A percentile compares a stretch with the other conserved stretches of the same genome.
These are phyloP conservation scores for Dinochytrium kinnereticum DNA, from an alignment of 371 early-diverging fungal genomes.

Conservation along the genomic window DNA sequence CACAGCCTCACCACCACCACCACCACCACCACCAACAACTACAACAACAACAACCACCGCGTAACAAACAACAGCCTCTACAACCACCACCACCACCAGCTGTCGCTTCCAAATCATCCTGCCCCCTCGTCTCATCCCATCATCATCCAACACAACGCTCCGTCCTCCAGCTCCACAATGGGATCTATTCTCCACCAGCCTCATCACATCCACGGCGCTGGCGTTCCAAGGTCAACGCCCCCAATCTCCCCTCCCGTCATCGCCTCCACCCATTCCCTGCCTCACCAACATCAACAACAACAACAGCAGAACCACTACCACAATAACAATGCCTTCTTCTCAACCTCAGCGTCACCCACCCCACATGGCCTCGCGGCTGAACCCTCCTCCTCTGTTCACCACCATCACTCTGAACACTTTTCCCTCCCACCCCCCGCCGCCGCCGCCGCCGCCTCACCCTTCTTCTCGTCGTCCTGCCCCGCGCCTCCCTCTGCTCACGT, in stretches of 20 bases:
- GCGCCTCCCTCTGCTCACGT: background rate
- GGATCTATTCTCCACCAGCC: background rate
- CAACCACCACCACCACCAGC: background rate
- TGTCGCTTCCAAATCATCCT: background rate
- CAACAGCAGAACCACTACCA: background rate
- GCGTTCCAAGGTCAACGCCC: background rate
- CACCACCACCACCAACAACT: background rate
- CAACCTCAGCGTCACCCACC: background rate
- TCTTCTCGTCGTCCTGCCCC: background rate
- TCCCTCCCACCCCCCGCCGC: background rate
- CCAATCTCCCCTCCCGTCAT: slow-evolving; percentile 3
- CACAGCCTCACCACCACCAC: background rate
- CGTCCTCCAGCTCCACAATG: background rate
- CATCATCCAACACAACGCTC: background rate
- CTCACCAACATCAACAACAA: background rate
- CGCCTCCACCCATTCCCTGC: background rate
- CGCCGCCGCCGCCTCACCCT: background rate
- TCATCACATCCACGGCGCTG: background rate
- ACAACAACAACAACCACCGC: background rate
- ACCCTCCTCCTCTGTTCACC: no score
- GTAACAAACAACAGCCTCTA: background rate
- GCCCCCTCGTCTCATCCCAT: background rate
- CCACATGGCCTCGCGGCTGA: background rate
- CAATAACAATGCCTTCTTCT: background rate
- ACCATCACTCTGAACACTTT: background rate